Base-by-base conservation (phyloP, 2,329 filamentous ascomycete species). In the Penicillium sp. region DNA sequence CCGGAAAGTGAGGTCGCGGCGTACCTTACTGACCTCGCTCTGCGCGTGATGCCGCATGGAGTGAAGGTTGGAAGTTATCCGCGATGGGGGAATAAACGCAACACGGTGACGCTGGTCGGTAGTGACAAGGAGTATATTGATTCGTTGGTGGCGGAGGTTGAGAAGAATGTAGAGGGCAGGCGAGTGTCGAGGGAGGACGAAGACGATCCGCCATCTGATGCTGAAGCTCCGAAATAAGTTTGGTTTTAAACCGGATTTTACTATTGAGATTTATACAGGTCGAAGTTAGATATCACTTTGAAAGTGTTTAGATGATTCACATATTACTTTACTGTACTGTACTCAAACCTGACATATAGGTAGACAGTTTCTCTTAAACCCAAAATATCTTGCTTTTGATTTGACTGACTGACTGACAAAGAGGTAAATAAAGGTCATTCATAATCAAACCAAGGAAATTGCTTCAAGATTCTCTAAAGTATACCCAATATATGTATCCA, bases 31-130 rank as follows among this genome's bases (percentile, higher is more conserved):
- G 82, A 90, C 62, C 77, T 97, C 60, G 90, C 92, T 4, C 81
- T 78, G 26, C 84, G 84, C 70, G 88, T 92, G 21, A 87, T 85
- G 69, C 77, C 84, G 0, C 85, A 83, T 66, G 91, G 91, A 3
- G 82, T 97, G 66, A 97, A 97, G 76, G 91, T 97, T 16, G 94
- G 94, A 47, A 96, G 90, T 73, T 97, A 99, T 74, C 94, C 94
- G 35, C 81, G 91, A 55, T 97, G 92, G 91, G 90, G 89, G 5
- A 93, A 90, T 79, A 84, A 85, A 66, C 81, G 81, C 61, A 97
- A 97, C 73, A 94, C 91, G 0, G 91, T 97, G 48, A 97, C 93
- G 11, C 78, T 99, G 53, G 92, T 97, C 16, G 85, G 80, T 16
- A 85, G 84, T 62, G 89, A 97, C 68, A 79, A 82, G 63, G 86